A percentile compares a stretch with the other conserved stretches of the same genome.
These are phyloP conservation scores for Yamadazyma triangularis DNA, from an alignment of 1,139 yeast species.

Conservation along the genomic window DNA sequence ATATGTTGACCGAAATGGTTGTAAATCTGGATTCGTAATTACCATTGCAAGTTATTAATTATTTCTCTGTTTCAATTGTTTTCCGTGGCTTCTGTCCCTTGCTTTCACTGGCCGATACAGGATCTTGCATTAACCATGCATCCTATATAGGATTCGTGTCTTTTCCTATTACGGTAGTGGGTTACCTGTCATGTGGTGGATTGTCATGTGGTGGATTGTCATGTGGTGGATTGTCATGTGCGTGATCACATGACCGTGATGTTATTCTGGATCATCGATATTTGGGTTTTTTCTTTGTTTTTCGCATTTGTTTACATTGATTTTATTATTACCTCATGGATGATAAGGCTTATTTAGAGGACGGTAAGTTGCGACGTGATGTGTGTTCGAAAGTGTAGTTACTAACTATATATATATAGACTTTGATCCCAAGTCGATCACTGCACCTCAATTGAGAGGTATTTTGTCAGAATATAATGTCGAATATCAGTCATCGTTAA, in stretches of 20 bases:
- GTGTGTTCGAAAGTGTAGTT: not conserved
- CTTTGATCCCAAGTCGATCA: slow-evolving; percentile 59
- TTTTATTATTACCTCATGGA: slow-evolving; percentile 1
- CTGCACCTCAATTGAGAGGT: slow-evolving; percentile 60
- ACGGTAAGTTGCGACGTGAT: not conserved
- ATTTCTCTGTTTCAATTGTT: not conserved
- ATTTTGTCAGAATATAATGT: slow-evolving; percentile 57
- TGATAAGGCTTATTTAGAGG: not conserved
- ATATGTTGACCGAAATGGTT: no score
- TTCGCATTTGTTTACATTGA: not conserved
- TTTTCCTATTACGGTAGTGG: no score
- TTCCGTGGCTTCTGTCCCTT: not conserved
- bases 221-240: no score
- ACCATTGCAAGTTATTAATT: no score
- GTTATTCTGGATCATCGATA: not conserved
- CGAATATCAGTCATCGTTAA: slow-evolving; percentile 53
- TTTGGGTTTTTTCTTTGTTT: not conserved
- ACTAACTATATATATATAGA: slow-evolving; percentile 24
- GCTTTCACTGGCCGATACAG: no score
- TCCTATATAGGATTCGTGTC: no score
- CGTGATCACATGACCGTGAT: no score
- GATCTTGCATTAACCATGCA: not conserved
- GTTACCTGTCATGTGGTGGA: not conserved
- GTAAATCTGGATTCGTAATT: no score
- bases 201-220: not conserved